Base-by-base conservation (phyloP, 2,329 filamentous ascomycete species). In the Ophiostoma piceae region DNA sequence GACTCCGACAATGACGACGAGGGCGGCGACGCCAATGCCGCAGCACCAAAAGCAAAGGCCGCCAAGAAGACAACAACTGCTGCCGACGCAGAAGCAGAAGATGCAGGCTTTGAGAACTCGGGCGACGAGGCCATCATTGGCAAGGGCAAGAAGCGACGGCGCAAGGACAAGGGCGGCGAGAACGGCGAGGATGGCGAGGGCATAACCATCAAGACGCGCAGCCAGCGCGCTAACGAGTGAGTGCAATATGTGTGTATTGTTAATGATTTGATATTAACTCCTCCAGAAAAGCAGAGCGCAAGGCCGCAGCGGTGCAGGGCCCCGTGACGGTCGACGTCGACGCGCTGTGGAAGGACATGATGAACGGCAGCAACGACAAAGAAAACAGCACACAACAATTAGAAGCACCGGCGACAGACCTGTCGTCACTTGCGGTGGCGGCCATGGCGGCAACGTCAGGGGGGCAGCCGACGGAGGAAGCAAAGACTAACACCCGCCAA, bases 281-380 rank as follows among this genome's bases (percentile, higher is more conserved):
- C 22, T 14, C 8, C 2, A 65, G 62, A 74, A 87, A 87, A 74
- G 84, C 83, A 72, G 87, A 90, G 75, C 82, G 82, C 68, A 85
- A 84, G 72, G 79, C 82, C 12, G 79, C 83, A 2, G 80, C 82
- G 1, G 83, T 79, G 62, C 84, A 79, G 0, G 87, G 85, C 0
- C 87, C 86, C 0, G 85, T 90, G 32, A 92, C 90, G 2, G 80
- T 92, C 65, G 87, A 92, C 72, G 88, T 92, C 65, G 88, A 92
- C 73, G 86, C 87, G 32, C 77, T 92, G 1, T 92, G 89, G 88
- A 83, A 84, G 67, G 83, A 87, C 73, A 90, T 92, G 88, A 83
- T 82, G 29, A 79, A 84, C 39, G 22, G 54, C 35, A 22, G 64
- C 19, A 4, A 19, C 22, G 9, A 14, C 64, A 32, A 57, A 43